These are phyloP conservation scores for Vicia sativa DNA, from an alignment of 306 rosid genomes.

Conservation along the genomic window DNA sequence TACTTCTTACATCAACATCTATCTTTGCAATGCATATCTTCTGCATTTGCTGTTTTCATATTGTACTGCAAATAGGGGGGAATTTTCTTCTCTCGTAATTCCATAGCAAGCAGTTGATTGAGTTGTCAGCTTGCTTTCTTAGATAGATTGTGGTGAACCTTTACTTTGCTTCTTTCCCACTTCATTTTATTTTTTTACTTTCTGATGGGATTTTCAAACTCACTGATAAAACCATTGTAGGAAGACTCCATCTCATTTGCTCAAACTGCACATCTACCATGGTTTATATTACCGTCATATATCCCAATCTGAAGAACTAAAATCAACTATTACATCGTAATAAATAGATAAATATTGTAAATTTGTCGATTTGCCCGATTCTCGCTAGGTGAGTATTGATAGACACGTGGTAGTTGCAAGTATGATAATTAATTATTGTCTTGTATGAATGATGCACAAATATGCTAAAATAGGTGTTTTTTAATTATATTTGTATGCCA, in stretches of 20 bases:
- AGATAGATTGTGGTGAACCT: constrained; percentile 20
- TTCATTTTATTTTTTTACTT: neutral
- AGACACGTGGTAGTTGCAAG: constrained; percentile 20
- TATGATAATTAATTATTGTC: constrained; percentile 1
- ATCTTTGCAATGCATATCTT: constrained; percentile 8
- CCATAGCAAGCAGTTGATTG: neutral
- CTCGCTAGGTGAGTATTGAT: constrained; percentile 8
- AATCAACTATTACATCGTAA: neutral
- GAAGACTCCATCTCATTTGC: constrained; percentile 18
- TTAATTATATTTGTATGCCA: neutral
- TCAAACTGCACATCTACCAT: neutral
- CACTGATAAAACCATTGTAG: neutral
- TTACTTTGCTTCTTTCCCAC: neutral
- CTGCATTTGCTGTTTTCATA: constrained; percentile 21
- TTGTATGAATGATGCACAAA: constrained; percentile 24
- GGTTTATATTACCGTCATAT: constrained; percentile 3
- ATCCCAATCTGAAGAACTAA: constrained; percentile 10
- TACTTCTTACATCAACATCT: constrained; percentile 13
- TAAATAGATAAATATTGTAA: neutral
- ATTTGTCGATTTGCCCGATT: constrained; percentile 10
- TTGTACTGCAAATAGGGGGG: neutral
- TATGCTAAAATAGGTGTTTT: constrained; percentile 1
- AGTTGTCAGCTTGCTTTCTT: neutral
- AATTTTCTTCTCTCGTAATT: constrained; percentile 7
- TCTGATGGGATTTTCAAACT: constrained; percentile 14